Conservation (phyloP, 2,329 filamentous ascomycete species). For the Ophiocordyceps camponoti-saundersi region DNA sequence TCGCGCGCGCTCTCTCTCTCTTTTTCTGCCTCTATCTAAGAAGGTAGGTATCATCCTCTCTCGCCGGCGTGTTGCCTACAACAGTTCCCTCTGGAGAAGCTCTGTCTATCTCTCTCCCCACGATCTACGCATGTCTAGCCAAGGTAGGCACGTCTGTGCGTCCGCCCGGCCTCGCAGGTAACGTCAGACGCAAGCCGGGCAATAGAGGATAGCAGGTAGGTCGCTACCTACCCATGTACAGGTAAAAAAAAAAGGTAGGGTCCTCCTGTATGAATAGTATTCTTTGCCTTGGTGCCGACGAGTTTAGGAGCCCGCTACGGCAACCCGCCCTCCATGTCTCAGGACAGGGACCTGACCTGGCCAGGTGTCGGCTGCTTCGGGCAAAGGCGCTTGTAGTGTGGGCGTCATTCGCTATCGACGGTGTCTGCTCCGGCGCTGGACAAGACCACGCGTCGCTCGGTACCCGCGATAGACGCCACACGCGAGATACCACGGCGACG, state of each 20-base stretch:
- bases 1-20: no score
- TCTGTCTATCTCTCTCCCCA: neutral
- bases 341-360: neutral
- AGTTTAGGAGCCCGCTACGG: neutral
- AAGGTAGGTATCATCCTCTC: neutral
- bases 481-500: neutral
- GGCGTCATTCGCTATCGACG: neutral
- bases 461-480: neutral
- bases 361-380: neutral
- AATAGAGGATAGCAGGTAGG: no score
- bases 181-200: neutral
- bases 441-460: neutral
- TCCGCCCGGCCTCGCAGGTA: neutral
- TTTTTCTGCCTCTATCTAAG: no score
- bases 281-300: neutral
- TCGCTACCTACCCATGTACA: no score
- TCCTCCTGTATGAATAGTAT: neutral
- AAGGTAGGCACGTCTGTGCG: neutral
- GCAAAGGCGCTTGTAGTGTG: neutral
- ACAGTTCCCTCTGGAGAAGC: neutral
- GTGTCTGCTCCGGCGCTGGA: neutral
- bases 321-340: neutral
- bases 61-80: neutral
- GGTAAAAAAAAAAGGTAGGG: neutral
- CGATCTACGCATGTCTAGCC: neutral